These are phyloP conservation scores for Ogataea corticis DNA, from an alignment of 805 yeast species.

Conservation along the genomic window DNA sequence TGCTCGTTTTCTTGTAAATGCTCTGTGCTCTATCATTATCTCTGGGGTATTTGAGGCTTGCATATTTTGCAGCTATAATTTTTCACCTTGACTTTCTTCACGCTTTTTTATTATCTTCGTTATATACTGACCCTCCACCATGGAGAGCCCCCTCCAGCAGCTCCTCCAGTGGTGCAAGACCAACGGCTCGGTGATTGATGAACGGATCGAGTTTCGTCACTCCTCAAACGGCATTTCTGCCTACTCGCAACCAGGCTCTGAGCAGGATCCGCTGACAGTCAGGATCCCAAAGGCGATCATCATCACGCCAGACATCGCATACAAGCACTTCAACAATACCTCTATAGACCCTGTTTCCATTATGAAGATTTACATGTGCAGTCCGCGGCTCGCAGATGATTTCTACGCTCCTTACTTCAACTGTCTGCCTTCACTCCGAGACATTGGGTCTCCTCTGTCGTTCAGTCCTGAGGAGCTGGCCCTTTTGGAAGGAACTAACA, in stretches of 20 bases:
- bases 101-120: no score
- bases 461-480: conserved; percentile 54
- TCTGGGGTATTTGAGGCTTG: no score
- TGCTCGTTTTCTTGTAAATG: no score
- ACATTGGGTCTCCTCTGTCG: conserved; percentile 61
- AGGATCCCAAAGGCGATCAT: conserved; percentile 25
- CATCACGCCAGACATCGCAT: conserved; percentile 27
- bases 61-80: no score
- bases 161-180: conserved; percentile 35
- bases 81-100: no score
- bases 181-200: conserved; percentile 42
- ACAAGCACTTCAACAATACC: conserved; percentile 8
- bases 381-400: not conserved
- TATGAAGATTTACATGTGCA: conserved; percentile 23
- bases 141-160: not conserved
- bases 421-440: conserved; percentile 43
- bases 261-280: not conserved
- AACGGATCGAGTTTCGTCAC: conserved; percentile 34
- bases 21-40: no score
- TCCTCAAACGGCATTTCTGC: conserved; percentile 39
- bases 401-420: conserved; percentile 43
- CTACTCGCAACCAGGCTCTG: not conserved
- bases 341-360: conserved; percentile 12
- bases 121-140: no score
- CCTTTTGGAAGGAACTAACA: conserved; percentile 60